A percentile compares a stretch with the other conserved stretches of the same genome.
Evolutionary conservation across 441 rosid genomes (phyloP).

Genomic region (Manihot esculenta): DNA sequence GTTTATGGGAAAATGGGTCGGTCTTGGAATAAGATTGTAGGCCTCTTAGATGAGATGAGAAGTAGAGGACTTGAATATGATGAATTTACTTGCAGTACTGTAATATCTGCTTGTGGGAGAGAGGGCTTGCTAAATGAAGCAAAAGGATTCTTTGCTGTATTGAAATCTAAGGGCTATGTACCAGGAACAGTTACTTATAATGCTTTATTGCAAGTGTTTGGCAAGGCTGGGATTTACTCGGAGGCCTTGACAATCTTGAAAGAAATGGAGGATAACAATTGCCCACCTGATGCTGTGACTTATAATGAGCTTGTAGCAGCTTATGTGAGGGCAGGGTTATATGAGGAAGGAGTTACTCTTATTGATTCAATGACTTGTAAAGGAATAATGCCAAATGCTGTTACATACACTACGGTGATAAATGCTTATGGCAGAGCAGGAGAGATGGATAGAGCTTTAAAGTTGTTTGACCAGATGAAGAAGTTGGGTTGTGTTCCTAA

Average conservation of each 20-base stretch:
- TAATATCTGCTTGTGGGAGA: conserved; percentile 83
- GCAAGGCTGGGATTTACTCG: conserved; percentile 70
- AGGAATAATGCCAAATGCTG: conserved; percentile 73
- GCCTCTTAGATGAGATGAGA: conserved; percentile 67
- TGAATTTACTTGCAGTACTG: conserved; percentile 91
- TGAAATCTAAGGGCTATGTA: conserved; percentile 67
- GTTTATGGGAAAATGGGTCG: conserved; percentile 87
- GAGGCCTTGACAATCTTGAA: conserved; percentile 71
- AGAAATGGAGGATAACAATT: conserved; percentile 83
- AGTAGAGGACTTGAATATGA: conserved; percentile 58
- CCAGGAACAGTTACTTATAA: conserved; percentile 84
- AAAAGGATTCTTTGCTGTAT: conserved; percentile 55
- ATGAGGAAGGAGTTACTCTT: conserved; percentile 72
- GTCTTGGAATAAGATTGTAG: conserved; percentile 65
- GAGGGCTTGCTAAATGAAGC: conserved; percentile 81
- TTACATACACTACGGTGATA: conserved; percentile 80
- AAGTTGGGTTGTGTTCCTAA: conserved; percentile 74
- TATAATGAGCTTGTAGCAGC: conserved; percentile 87
- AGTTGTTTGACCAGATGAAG: conserved; percentile 64
- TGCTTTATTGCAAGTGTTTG: conserved; percentile 72
- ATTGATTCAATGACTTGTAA: conserved; percentile 59
- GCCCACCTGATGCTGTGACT: conserved; percentile 68
- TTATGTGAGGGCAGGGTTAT: conserved; percentile 81
- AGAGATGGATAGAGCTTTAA: conserved; percentile 63
- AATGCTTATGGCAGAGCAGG: conserved; percentile 85